These are phyloP conservation scores for Aspergillus brasiliensis DNA, from an alignment of 2,329 filamentous ascomycete genomes.

Conservation along the genomic window DNA sequence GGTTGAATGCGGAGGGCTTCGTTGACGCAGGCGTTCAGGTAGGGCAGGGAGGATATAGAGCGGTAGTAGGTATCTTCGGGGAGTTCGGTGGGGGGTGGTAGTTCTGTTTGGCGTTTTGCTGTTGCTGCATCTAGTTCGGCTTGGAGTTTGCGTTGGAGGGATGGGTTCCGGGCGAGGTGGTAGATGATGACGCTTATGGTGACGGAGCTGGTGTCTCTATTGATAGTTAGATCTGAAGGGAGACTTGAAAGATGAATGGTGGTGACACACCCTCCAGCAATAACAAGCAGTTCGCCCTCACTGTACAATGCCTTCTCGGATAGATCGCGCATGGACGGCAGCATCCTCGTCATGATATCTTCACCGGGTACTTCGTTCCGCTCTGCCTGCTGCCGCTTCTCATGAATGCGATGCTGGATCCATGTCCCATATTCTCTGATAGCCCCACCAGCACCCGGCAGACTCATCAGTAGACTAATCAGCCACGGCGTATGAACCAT, in stretches of 20 bases:
- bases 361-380: not conserved
- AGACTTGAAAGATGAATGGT: not conserved
- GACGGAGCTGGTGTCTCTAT: not conserved
- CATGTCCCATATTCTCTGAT: not conserved
- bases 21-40: not conserved
- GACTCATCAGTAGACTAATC: not conserved
- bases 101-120: too few species aligned
- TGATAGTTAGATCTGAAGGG: not conserved
- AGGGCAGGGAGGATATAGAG: constrained; percentile 2
- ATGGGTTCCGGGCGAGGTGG: not conserved
- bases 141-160: not conserved
- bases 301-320: not conserved
- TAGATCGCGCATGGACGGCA: not conserved
- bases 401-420: not conserved
- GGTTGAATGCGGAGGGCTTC: not conserved
- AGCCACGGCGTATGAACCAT: not conserved
- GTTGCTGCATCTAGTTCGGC: not conserved
- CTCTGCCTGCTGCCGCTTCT: not conserved
- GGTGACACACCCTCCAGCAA: not conserved
- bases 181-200: not conserved
- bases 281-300: not conserved
- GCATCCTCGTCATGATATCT: not conserved
- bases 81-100: not conserved
- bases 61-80: not conserved
- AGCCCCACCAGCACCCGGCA: not conserved